A percentile compares a stretch with the other conserved stretches of the same genome.
Conservation (phyloP, 495 filamentous ascomycete species). For the Tetracladium setigerum region DNA sequence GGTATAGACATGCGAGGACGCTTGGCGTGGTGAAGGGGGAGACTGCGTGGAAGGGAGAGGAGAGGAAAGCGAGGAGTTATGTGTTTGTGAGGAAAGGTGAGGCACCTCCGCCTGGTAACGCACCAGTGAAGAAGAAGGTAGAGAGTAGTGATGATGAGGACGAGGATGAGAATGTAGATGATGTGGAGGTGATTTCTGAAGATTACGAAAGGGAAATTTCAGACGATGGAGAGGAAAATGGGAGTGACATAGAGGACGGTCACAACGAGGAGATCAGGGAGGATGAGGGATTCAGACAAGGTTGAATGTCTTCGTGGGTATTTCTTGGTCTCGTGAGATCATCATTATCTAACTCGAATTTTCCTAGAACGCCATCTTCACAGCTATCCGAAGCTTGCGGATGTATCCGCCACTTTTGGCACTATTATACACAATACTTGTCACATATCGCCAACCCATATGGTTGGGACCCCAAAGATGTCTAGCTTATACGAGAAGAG, state of each 20-base stretch:
- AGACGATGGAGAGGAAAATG: neutral
- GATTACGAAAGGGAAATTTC: neutral
- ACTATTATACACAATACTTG: too few relatives aligned
- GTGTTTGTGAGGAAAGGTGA: slow-evolving; percentile 64
- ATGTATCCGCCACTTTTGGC: too few relatives aligned
- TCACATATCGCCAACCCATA: too few relatives aligned
- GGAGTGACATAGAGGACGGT: neutral
- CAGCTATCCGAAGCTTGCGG: too few relatives aligned
- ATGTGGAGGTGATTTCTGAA: neutral
- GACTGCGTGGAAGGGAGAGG: slow-evolving; percentile 70
- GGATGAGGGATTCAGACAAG: slow-evolving; percentile 2
- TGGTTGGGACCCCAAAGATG: too few relatives aligned
- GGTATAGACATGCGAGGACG: slow-evolving; percentile 83
- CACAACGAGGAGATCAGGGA: neutral
- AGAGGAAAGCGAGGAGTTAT: slow-evolving; percentile 66
- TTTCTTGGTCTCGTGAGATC: too few relatives aligned
- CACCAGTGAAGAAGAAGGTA: slow-evolving; percentile 34
- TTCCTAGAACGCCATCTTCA: too few relatives aligned
- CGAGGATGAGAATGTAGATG: slow-evolving; percentile 5
- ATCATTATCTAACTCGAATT: too few relatives aligned
- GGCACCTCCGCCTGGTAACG: slow-evolving; percentile 14
- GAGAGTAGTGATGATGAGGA: slow-evolving; percentile 36
- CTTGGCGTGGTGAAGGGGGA: slow-evolving; percentile 64
- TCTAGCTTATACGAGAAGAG: neutral
- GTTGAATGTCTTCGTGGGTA: too few relatives aligned